phyloP scores from a whole-genome alignment of 1,139 yeast genomes.

The Pichia cactophila region DNA sequence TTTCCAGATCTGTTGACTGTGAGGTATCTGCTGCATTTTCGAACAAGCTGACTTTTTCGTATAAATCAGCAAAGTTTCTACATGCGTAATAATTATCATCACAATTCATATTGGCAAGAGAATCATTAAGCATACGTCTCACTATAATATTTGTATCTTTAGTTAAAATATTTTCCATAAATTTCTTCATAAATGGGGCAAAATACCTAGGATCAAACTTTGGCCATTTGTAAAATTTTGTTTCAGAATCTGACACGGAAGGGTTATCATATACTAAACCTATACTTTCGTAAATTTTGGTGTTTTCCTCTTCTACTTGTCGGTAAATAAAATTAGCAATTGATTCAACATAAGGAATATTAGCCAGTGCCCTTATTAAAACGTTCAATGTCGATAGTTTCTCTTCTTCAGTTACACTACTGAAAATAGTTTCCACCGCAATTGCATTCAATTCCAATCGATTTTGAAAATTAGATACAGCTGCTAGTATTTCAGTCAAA shows the following conservation, averaged over 20 bases:
- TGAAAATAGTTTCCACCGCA: neutral
- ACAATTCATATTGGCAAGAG: constrained; percentile 4
- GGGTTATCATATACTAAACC: constrained; percentile 6
- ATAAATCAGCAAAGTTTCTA: constrained; percentile 3
- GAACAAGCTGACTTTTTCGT: neutral
- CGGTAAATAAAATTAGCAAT: constrained; percentile 1
- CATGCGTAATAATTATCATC: neutral
- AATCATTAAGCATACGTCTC: constrained; percentile 5
- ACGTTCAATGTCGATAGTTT: neutral
- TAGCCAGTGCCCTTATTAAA: neutral
- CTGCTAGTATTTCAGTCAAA: neutral
- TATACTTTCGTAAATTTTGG: constrained; percentile 3
- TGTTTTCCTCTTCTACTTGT: neutral
- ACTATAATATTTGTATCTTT: constrained; percentile 3
- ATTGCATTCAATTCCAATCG: neutral
- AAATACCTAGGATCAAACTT: constrained; percentile 10
- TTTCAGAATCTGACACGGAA: neutral
- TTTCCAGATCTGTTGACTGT: neutral
- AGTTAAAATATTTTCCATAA: constrained; percentile 4
- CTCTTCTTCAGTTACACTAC: neutral
- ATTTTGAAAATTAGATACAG: constrained; percentile 5
- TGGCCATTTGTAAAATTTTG: constrained; percentile 8
- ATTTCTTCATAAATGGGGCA: constrained; percentile 2
- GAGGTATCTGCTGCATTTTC: neutral
- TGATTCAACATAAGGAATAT: constrained; percentile 6